phyloP scores from a whole-genome alignment of 176 grass and related monocot genomes.

The Aegilops speltoides region DNA sequence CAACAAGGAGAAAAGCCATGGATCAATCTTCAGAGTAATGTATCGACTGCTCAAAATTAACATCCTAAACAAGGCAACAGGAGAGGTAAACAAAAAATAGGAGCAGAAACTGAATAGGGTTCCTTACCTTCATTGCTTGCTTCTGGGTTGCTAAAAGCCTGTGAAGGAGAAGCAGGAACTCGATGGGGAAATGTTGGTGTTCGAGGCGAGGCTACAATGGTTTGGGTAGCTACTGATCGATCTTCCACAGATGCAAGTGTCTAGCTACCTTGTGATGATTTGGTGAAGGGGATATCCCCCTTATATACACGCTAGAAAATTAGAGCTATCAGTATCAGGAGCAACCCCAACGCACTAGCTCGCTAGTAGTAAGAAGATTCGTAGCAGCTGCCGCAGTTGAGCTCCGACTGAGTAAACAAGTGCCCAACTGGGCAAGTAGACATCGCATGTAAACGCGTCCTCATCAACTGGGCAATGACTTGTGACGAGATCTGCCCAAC shows the following conservation, averaged over 20 bases:
- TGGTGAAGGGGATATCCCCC: neutral
- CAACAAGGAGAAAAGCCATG: neutral
- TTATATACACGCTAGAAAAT: too few relatives aligned
- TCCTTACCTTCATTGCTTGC: constrained; percentile 32
- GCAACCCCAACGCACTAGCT: neutral
- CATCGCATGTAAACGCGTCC: neutral
- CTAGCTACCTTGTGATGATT: neutral
- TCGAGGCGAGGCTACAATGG: too few relatives aligned
- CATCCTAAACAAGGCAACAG: neutral
- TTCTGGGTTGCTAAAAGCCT: too few relatives aligned
- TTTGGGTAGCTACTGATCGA: neutral
- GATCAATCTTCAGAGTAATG: neutral
- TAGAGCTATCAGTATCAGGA: neutral
- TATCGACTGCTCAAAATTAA: neutral
- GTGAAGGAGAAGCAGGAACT: neutral
- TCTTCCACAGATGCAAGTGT: neutral
- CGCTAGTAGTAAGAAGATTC: neutral
- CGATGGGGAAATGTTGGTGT: neutral
- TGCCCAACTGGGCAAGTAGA: too few relatives aligned
- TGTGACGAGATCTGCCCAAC: neutral
- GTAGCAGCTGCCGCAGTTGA: neutral
- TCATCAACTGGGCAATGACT: neutral
- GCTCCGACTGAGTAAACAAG: too few relatives aligned
- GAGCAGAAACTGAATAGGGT: neutral
- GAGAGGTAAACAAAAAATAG: neutral